Evolutionary conservation across 306 rosid species (phyloP).

Genomic region (Myrica gale): DNA sequence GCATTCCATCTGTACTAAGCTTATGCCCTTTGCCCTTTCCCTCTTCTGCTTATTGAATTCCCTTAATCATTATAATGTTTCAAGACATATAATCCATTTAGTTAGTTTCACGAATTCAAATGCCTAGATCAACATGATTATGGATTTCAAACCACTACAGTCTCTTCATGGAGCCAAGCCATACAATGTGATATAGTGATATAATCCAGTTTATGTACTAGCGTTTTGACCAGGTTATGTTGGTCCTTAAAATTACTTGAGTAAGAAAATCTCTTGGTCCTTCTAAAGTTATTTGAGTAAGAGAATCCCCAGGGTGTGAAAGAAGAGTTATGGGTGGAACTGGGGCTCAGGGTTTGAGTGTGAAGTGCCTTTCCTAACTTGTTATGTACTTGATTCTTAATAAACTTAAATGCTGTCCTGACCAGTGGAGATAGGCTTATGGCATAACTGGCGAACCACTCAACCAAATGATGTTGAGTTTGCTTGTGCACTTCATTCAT

Average conservation of each 20-base stretch:
- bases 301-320: background rate
- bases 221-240: background rate
- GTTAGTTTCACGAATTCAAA: background rate
- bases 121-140: background rate
- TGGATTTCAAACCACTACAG: background rate
- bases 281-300: background rate
- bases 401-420: background rate
- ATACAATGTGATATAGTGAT: background rate
- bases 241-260: background rate
- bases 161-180: background rate
- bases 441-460: slow-evolving; percentile 1
- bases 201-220: background rate
- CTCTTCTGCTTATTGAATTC: background rate
- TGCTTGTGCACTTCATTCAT: background rate
- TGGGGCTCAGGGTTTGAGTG: background rate
- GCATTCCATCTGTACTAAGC: background rate
- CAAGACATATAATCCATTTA: slow-evolving; percentile 1
- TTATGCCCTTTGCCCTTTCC: background rate
- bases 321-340: background rate
- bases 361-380: background rate
- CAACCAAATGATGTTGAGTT: background rate
- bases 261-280: background rate
- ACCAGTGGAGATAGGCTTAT: background rate
- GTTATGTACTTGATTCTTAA: background rate
- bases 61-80: slow-evolving; percentile 3